phyloP scores from a whole-genome alignment of 202 grass and related monocot genomes.

The Bolboschoenoplectus hybrid region DNA sequence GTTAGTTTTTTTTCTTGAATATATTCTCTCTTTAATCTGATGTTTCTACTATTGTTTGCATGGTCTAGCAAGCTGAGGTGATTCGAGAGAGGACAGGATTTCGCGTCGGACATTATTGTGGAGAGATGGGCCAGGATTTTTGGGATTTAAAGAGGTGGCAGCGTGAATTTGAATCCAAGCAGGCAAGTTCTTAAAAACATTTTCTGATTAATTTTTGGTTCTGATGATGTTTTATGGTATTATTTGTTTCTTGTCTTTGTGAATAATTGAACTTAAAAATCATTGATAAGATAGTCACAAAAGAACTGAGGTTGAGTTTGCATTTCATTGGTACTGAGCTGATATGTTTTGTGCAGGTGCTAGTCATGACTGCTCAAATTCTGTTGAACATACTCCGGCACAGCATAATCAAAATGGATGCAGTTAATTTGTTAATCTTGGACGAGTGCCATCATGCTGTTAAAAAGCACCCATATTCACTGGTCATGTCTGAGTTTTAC shows the following conservation, averaged over 20 bases:
- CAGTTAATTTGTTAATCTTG: constrained; percentile 97
- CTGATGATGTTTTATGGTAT: not conserved
- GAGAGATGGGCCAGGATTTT: constrained; percentile 99
- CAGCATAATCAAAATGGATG: constrained; percentile 99
- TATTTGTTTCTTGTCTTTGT: constrained; percentile 8
- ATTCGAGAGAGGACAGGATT: constrained; percentile 83
- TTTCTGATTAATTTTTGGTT: not conserved
- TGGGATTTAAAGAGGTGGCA: constrained; percentile 97
- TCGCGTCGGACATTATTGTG: constrained; percentile 91
- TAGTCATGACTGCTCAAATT: constrained; percentile 99
- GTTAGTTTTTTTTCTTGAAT: constrained; percentile 24
- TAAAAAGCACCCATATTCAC: constrained; percentile 99
- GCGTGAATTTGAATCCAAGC: constrained; percentile 93
- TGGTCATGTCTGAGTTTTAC: constrained; percentile 99
- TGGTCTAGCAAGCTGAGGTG: constrained; percentile 93
- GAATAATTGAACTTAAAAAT: not conserved
- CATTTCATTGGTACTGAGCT: not conserved
- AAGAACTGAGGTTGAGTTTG: constrained; percentile 14
- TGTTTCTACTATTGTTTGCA: constrained; percentile 23
- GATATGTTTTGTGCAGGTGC: constrained; percentile 70
- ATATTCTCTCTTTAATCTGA: constrained; percentile 6
- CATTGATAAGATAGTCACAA: not conserved
- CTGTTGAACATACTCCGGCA: constrained; percentile 99
- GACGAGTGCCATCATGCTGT: constrained; percentile 99
- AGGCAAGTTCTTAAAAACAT: constrained; percentile 51